These are phyloP conservation scores for Mortierella antarctica DNA, from an alignment of 192 early-diverging fungal genomes.

Conservation along the genomic window DNA sequence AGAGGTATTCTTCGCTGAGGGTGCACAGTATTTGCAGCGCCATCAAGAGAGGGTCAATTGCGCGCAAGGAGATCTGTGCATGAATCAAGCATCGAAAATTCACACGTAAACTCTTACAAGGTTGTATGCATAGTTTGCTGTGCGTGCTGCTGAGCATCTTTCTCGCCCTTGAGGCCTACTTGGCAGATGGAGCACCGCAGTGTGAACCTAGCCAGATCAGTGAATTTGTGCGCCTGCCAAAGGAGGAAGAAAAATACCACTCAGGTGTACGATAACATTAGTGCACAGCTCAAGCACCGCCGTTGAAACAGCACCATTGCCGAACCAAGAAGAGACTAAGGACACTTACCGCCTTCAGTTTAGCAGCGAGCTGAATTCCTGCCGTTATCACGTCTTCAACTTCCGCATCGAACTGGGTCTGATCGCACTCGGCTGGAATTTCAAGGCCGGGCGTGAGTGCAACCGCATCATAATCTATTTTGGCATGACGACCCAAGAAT, in stretches of 20 bases:
- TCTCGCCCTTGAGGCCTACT: constrained; percentile 65
- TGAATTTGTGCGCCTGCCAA: constrained; percentile 73
- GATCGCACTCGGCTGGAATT: constrained; percentile 76
- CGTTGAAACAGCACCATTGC: too few relatives aligned
- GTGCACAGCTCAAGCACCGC: too few relatives aligned
- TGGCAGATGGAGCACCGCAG: constrained; percentile 73
- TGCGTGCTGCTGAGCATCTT: constrained; percentile 73
- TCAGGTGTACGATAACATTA: too few relatives aligned
- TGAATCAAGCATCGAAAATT: background rate
- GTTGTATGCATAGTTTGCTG: constrained; percentile 52
- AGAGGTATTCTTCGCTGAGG: too few relatives aligned
- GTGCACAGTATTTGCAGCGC: too few relatives aligned
- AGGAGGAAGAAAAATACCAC: background rate
- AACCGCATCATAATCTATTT: constrained; percentile 80
- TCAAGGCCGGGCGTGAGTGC: constrained; percentile 68
- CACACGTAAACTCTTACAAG: constrained; percentile 17
- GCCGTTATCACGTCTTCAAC: constrained; percentile 50
- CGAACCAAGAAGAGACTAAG: background rate
- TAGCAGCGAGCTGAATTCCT: constrained; percentile 53
- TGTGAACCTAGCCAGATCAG: constrained; percentile 78
- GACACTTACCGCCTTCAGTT: constrained; percentile 55
- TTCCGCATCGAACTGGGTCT: constrained; percentile 67
- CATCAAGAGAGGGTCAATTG: too few relatives aligned
- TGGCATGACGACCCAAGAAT: background rate
- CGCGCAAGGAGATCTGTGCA: too few relatives aligned